A percentile compares a stretch with the other conserved stretches of the same genome.
These are phyloP conservation scores for Raffaelea arxii DNA, from an alignment of 2,329 filamentous ascomycete genomes.

Conservation along the genomic window DNA sequence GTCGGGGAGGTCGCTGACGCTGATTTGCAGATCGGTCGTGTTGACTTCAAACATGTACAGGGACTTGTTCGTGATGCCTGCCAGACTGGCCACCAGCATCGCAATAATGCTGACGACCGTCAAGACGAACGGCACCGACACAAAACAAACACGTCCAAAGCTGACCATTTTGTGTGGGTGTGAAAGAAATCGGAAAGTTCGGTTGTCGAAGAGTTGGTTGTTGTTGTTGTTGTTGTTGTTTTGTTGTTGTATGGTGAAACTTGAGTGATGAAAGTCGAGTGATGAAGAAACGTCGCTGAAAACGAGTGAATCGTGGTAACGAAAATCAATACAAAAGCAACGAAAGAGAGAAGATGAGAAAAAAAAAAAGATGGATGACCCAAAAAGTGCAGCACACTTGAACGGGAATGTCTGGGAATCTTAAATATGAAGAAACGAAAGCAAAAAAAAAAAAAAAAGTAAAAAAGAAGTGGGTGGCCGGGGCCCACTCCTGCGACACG, in stretches of 20 bases:
- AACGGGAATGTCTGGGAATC: slow-evolving; percentile 2
- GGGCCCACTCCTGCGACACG: too few relatives aligned
- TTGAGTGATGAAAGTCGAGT: neutral
- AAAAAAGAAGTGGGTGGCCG: slow-evolving; percentile 3
- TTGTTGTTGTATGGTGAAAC: neutral
- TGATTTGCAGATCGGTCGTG: slow-evolving; percentile 47
- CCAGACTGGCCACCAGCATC: slow-evolving; percentile 46
- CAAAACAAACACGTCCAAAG: slow-evolving; percentile 72
- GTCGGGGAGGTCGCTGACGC: slow-evolving; percentile 3
- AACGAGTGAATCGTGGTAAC: neutral
- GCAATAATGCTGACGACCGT: slow-evolving; percentile 70
- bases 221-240: neutral
- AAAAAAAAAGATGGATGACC: slow-evolving; percentile 1
- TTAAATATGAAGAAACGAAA: too few relatives aligned
- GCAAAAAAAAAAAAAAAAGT: too few relatives aligned
- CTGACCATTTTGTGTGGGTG: slow-evolving; percentile 19
- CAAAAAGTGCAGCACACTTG: slow-evolving; percentile 5
- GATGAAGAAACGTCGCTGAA: neutral
- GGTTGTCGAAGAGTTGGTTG: neutral
- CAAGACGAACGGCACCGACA: slow-evolving; percentile 75
- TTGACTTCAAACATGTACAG: slow-evolving; percentile 54
- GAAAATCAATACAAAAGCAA: too few relatives aligned
- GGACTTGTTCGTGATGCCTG: slow-evolving; percentile 44
- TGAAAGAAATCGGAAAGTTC: neutral
- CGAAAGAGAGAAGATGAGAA: neutral